Evolutionary conservation across 2,329 filamentous ascomycete species (phyloP), one percentile per base, ranked within the genome.

Genomic region (Aspergillus amoenus): DNA sequence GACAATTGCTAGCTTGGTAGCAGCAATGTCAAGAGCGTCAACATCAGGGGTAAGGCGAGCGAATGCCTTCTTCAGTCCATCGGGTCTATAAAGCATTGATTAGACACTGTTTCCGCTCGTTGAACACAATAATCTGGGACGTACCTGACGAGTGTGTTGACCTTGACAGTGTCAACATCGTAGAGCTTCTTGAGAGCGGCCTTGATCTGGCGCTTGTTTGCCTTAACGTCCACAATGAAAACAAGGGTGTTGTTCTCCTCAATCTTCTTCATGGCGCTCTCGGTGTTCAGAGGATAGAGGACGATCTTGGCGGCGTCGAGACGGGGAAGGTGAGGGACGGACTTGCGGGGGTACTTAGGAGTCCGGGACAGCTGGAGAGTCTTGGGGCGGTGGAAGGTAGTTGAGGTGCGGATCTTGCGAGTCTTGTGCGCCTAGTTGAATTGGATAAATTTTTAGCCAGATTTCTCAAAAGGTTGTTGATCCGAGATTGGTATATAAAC

Each of bases 261-360:
- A 72, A 99, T 97, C 90, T 97, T 97, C 91, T 99, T 99, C 93
- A 99, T 97, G 75, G 95, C 94, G 76, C 89, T 94, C 89, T 99
- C 94, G 61, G 94, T 99, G 89, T 99, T 99, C 77, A 99, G 87
- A 68, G 94, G 94, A 88, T 97, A 91, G 76, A 97, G 84, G 79
- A 99, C 89, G 79, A 97, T 85, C 88, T 96, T 97, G 87, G 93
- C 90, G 83, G 93, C 90, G 82, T 99, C 94, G 74, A 99, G 90
- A 72, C 92, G 90, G 71, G 93, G 89, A 77, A 86, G 85, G 79
- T 93, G 89, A 73, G 90, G 88, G 78, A 99, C 87, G 69, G 91
- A 93, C 86, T 94, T 96, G 84, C 93, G 92, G 69, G 91, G 93
- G 86, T 96, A 97, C 84, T 96, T 96, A 79, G 93, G 93, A 50